Evolutionary conservation across 306 rosid genomes (phyloP).

Genomic region (Comarum palustre): DNA sequence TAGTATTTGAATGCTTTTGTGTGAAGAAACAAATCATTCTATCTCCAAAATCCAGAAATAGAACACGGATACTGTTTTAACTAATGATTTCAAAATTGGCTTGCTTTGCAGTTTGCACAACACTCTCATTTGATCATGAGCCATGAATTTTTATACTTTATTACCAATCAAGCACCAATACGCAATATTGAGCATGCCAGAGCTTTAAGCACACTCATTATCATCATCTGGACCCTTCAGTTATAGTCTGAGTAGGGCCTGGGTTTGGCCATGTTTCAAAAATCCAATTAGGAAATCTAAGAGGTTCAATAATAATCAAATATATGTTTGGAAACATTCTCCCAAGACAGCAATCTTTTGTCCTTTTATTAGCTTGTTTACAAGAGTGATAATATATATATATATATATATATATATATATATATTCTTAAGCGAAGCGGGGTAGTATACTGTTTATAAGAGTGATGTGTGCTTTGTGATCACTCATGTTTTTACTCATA

Average conservation of each 20-base stretch:
- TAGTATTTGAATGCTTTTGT: slow-evolving; percentile 11
- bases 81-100: slow-evolving; percentile 25
- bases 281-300: not conserved
- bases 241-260: slow-evolving; percentile 19
- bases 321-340: not conserved
- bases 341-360: not conserved
- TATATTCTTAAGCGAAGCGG: no score
- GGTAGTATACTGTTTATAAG: no score
- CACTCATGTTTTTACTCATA: no score
- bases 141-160: slow-evolving; percentile 2
- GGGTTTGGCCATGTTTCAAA: not conserved
- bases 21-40: slow-evolving; percentile 21
- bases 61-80: slow-evolving; percentile 18
- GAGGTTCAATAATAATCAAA: not conserved
- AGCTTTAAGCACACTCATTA: slow-evolving; percentile 28
- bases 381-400: no score
- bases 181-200: not conserved
- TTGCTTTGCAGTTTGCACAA: slow-evolving; percentile 50
- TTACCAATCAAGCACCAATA: slow-evolving; percentile 19
- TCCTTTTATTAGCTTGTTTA: not conserved
- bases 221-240: slow-evolving; percentile 24
- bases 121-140: slow-evolving; percentile 13
- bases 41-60: not conserved
- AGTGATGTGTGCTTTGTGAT: no score
- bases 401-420: no score